A percentile compares a stretch with the other conserved stretches of the same genome.
Conservation (phyloP, 169 alveolate genomes). For the Toxoplasma gondii region DNA sequence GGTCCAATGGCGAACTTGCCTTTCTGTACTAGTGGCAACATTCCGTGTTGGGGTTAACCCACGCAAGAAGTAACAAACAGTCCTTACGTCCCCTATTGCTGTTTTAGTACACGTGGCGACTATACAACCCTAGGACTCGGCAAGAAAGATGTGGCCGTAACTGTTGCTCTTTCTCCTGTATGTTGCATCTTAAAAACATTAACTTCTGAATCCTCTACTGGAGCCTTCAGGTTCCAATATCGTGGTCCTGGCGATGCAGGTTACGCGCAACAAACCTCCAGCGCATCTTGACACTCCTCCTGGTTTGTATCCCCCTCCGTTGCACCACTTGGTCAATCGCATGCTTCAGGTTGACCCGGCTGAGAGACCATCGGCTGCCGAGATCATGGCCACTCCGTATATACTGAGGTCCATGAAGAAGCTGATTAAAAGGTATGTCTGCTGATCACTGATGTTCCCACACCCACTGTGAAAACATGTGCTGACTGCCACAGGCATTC, state of each 20-base stretch:
- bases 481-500: background rate
- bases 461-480: background rate
- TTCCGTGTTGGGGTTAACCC: background rate
- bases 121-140: no score
- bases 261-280: conserved; percentile 47
- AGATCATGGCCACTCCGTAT: conserved; percentile 49
- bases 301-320: conserved; percentile 19
- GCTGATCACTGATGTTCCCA: background rate
- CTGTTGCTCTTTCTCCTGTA: background rate
- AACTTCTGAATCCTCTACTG: background rate
- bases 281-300: conserved; percentile 46
- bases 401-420: conserved; percentile 4
- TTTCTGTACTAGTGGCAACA: background rate
- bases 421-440: background rate
- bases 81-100: no score
- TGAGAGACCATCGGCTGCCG: conserved; percentile 42
- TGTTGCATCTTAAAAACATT: background rate
- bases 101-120: no score
- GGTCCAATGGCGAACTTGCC: background rate
- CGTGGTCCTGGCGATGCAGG: conserved; percentile 49
- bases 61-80: no score
- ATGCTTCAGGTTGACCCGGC: conserved; percentile 58
- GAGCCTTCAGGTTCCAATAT: conserved; percentile 35
- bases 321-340: conserved; percentile 45
- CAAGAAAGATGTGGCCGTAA: no score